phyloP scores from a whole-genome alignment of 2,329 filamentous ascomycete genomes.

The Ceratocystis cubensis region DNA sequence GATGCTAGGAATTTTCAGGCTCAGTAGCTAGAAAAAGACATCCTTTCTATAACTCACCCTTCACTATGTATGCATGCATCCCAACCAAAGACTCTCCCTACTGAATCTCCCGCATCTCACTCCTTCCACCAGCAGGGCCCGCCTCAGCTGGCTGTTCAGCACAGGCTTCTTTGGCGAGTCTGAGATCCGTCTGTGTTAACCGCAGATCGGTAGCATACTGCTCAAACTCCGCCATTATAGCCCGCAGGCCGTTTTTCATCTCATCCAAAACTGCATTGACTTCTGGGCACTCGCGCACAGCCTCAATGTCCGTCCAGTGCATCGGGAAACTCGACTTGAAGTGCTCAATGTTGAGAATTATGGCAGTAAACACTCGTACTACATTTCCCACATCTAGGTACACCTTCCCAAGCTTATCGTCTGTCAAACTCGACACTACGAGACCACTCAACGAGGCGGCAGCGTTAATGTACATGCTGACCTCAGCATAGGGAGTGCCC shows the following conservation, averaged over 20 bases:
- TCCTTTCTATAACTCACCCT: not conserved
- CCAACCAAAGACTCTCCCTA: not conserved
- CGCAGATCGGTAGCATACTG: constrained; percentile 60
- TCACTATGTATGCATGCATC: not conserved
- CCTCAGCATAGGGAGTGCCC: constrained; percentile 59
- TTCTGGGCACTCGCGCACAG: constrained; percentile 44
- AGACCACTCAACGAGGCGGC: constrained; percentile 57
- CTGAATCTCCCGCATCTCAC: not conserved
- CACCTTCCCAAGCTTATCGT: constrained; percentile 80
- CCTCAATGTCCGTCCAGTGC: constrained; percentile 69
- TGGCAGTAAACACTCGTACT: constrained; percentile 57
- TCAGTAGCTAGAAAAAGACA: not conserved
- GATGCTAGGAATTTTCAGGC: not conserved
- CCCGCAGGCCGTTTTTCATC: constrained; percentile 51
- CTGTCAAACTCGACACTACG: constrained; percentile 57
- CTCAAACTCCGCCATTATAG: constrained; percentile 59
- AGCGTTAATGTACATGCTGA: constrained; percentile 57
- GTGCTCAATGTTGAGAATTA: constrained; percentile 55
- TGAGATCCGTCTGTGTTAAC: constrained; percentile 57
- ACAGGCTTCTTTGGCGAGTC: constrained; percentile 52
- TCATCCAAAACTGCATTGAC: constrained; percentile 57
- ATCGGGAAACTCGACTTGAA: constrained; percentile 48
- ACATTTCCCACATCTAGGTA: constrained; percentile 65
- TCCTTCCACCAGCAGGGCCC: not conserved
- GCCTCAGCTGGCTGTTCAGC: not conserved